A percentile compares a stretch with the other conserved stretches of the same genome.
Conservation (phyloP, 257 asterid species). For the Ligustrum vulgare region DNA sequence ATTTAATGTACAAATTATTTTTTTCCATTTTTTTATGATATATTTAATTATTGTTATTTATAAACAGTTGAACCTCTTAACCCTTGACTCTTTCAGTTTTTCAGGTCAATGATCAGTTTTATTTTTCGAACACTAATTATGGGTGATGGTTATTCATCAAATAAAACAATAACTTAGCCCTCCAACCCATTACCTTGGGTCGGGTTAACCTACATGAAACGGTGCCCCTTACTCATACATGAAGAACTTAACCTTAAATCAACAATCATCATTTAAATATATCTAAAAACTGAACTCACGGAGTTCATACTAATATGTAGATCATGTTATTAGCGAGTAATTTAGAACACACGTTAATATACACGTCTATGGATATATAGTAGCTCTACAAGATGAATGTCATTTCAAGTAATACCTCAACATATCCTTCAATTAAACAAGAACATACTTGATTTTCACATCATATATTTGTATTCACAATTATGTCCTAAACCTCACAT, state of each 20-base stretch:
- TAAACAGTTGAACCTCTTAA: no score
- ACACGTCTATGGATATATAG: background rate
- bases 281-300: background rate
- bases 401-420: background rate
- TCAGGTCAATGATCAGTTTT: no score
- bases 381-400: background rate
- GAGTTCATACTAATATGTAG: background rate
- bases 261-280: no score
- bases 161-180: no score
- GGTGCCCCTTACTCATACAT: background rate
- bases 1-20: no score
- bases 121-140: no score
- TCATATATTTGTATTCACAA: background rate
- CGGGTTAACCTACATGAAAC: background rate
- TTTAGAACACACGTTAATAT: background rate
- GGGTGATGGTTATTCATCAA: no score
- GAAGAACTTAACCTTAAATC: background rate
- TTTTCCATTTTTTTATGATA: no score
- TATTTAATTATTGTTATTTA: no score
- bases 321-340: background rate
- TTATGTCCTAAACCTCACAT: background rate
- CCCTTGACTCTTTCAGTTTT: no score
- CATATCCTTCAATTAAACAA: background rate
- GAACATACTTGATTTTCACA: no score
- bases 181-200: background rate